phyloP scores from a whole-genome alignment of 2,329 filamentous ascomycete genomes.

The Cordyceps tenuipes region DNA sequence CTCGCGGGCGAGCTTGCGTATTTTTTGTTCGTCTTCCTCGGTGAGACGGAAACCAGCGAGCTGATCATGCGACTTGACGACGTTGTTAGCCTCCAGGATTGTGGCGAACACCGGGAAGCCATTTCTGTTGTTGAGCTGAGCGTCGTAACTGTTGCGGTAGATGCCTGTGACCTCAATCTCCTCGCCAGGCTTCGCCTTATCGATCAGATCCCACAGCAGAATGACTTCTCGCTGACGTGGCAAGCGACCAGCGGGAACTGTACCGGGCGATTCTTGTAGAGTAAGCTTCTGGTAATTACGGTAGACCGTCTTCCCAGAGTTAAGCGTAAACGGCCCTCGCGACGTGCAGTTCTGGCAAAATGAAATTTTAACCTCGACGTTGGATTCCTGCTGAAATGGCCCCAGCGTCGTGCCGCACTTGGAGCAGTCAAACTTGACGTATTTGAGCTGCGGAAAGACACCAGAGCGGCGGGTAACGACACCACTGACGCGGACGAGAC shows the following conservation, averaged over 20 bases:
- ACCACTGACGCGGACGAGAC: constrained; percentile 84
- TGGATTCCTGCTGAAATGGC: constrained; percentile 95
- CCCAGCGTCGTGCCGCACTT: constrained; percentile 90
- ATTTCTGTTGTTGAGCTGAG: constrained; percentile 95
- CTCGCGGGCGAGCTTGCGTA: constrained; percentile 79
- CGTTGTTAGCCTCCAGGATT: constrained; percentile 92
- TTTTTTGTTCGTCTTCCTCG: constrained; percentile 87
- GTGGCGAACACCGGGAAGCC: constrained; percentile 98
- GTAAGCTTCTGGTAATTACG: constrained; percentile 98
- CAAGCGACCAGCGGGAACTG: constrained; percentile 88
- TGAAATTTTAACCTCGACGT: constrained; percentile 89
- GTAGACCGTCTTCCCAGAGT: constrained; percentile 96
- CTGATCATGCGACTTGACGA: constrained; percentile 95
- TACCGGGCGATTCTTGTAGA: constrained; percentile 92
- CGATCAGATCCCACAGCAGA: constrained; percentile 92
- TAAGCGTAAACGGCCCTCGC: constrained; percentile 86
- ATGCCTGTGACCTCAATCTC: constrained; percentile 96
- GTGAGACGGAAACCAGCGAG: constrained; percentile 93
- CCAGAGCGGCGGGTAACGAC: constrained; percentile 91
- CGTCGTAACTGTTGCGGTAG: constrained; percentile 97
- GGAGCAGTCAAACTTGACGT: constrained; percentile 94
- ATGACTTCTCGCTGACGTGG: constrained; percentile 92
- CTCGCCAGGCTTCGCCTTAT: constrained; percentile 92
- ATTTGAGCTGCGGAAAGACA: constrained; percentile 96
- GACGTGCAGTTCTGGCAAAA: constrained; percentile 97